phyloP scores from a whole-genome alignment of 1,139 yeast genomes.

The Kazachstania sp. region DNA sequence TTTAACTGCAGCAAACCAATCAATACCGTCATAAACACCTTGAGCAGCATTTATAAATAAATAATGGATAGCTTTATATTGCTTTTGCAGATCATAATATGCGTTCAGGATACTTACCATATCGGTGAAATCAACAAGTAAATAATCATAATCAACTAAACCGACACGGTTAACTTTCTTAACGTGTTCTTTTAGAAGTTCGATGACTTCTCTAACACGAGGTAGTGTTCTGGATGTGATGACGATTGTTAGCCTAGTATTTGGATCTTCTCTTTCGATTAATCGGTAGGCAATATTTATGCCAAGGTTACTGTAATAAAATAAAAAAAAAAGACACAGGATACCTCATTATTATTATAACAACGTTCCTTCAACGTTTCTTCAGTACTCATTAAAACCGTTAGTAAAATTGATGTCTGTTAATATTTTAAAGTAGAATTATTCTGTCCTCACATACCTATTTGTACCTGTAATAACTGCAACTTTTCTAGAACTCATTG shows the following conservation, averaged over 20 bases:
- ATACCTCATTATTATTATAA: too few relatives aligned
- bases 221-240: constrained; percentile 87
- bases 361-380: too few relatives aligned
- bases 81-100: constrained; percentile 55
- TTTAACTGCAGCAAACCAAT: constrained; percentile 68
- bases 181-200: constrained; percentile 46
- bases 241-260: constrained; percentile 58
- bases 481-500: constrained; percentile 26
- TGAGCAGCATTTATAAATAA: constrained; percentile 84
- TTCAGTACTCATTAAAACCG: too few relatives aligned
- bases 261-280: constrained; percentile 47
- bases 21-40: constrained; percentile 77
- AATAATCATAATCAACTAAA: constrained; percentile 71
- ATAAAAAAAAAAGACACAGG: too few relatives aligned
- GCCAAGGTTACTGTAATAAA: constrained; percentile 60
- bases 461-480: constrained; percentile 60
- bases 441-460: constrained; percentile 30
- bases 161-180: constrained; percentile 36
- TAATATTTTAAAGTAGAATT: neutral
- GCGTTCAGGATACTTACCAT: constrained; percentile 82
- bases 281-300: constrained; percentile 74
- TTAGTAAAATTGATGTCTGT: neutral
- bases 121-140: constrained; percentile 78
- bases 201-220: constrained; percentile 69
- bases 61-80: constrained; percentile 62